These are phyloP conservation scores for Phytophthora vignae DNA, from an alignment of 352 stramenopile species.

Conservation along the genomic window DNA sequence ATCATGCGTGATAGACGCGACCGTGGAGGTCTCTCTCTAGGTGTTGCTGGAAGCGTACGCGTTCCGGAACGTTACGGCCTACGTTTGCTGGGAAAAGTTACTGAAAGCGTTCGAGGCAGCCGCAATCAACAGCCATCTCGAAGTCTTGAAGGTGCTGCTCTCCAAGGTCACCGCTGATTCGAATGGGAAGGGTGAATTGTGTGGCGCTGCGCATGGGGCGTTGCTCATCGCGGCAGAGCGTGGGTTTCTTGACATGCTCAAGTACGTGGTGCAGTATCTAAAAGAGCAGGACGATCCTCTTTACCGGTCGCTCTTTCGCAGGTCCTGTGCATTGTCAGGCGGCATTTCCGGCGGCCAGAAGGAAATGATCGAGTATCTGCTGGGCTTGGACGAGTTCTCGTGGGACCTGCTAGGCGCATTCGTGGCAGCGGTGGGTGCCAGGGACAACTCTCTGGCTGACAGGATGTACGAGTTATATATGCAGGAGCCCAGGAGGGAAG, in stretches of 20 bases:
- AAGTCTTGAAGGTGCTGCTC: background rate
- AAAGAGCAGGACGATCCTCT: background rate
- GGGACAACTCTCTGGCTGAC: background rate
- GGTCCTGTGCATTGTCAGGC: background rate
- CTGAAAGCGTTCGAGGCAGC: background rate
- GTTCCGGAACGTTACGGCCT: background rate
- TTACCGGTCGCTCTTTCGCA: too few species aligned
- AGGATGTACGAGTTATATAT: background rate
- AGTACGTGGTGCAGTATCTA: background rate
- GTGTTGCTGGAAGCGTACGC: background rate
- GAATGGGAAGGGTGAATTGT: background rate
- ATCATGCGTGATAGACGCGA: background rate
- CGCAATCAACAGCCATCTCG: background rate
- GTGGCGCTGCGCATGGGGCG: background rate
- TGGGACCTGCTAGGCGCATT: background rate
- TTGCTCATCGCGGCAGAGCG: background rate
- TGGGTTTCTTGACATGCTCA: background rate
- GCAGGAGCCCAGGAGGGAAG: background rate
- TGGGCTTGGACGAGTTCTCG: background rate
- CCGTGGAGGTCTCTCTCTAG: background rate
- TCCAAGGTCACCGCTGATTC: background rate
- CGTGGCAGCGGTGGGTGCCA: conserved; percentile 1
- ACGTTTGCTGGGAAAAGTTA: background rate
- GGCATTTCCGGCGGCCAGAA: conserved; percentile 1
- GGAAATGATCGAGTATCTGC: background rate